Evolutionary conservation across 2,329 filamentous ascomycete genomes (phyloP).

Genomic region (Cladosporium halotolerans): DNA sequence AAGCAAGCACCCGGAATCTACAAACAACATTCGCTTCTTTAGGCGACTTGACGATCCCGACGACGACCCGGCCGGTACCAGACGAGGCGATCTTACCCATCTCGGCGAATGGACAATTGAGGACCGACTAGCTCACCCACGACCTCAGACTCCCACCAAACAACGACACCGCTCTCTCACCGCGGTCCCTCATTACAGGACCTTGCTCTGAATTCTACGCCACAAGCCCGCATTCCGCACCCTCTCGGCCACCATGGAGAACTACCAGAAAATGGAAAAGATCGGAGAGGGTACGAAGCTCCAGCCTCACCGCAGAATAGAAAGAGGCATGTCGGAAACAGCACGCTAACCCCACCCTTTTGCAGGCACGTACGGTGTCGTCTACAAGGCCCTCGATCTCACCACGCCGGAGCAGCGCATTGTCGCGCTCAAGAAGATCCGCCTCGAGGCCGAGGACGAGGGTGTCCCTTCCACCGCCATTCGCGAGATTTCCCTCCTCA

Average conservation of each 20-base stretch:
- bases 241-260: slow-evolving; percentile 60
- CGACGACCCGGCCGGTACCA: background rate
- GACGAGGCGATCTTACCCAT: background rate
- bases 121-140: background rate
- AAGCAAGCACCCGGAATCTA: background rate
- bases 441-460: slow-evolving; percentile 90
- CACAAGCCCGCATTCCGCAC: background rate
- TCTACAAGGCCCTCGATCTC: slow-evolving; percentile 89
- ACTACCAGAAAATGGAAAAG: slow-evolving; percentile 95
- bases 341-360: background rate
- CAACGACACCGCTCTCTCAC: background rate
- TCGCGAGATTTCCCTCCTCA: slow-evolving; percentile 86
- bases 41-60: background rate
- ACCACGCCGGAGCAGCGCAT: slow-evolving; percentile 70
- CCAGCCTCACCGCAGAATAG: background rate
- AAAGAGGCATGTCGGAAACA: background rate
- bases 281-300: slow-evolving; percentile 74
- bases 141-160: background rate
- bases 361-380: slow-evolving; percentile 84
- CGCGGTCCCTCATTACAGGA: background rate
- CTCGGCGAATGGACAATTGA: background rate
- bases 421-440: slow-evolving; percentile 91
- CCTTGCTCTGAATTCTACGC: background rate
- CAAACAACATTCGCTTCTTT: background rate
- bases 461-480: slow-evolving; percentile 89